Evolutionary conservation across 2,329 filamentous ascomycete species (phyloP).

Genomic region (Sarocladium brachiariae): DNA sequence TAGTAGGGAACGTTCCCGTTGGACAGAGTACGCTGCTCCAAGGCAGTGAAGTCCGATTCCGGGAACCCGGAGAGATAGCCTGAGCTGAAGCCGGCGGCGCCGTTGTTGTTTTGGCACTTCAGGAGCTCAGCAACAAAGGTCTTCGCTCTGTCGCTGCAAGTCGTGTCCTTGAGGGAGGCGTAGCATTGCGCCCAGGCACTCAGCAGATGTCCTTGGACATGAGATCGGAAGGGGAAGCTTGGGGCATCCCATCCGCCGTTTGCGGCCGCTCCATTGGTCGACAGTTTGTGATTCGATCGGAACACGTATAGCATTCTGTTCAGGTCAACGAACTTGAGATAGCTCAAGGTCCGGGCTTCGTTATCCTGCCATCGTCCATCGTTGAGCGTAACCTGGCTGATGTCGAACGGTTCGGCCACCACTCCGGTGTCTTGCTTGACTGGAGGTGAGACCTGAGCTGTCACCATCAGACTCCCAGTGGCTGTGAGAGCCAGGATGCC

Average conservation of each 20-base stretch:
- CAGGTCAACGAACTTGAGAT: conserved; percentile 37
- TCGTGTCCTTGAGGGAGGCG: conserved; percentile 32
- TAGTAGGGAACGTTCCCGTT: conserved; percentile 49
- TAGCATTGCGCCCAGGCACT: conserved; percentile 44
- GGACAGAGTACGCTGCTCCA: conserved; percentile 23
- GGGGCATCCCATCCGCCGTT: conserved; percentile 49
- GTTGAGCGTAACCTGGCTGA: conserved; percentile 9
- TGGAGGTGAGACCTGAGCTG: conserved; percentile 1
- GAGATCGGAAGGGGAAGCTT: conserved; percentile 44
- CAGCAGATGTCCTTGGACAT: conserved; percentile 44
- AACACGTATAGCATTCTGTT: conserved; percentile 43
- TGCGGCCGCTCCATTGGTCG: conserved; percentile 35
- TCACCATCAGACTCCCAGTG: background rate
- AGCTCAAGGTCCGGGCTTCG: conserved; percentile 38
- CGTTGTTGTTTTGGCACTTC: conserved; percentile 45
- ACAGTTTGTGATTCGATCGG: conserved; percentile 36
- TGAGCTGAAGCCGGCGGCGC: conserved; percentile 31
- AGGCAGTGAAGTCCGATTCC: conserved; percentile 37
- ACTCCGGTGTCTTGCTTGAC: conserved; percentile 5
- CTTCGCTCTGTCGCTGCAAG: conserved; percentile 37
- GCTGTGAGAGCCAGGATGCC: background rate
- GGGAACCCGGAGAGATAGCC: conserved; percentile 47
- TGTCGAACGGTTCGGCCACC: conserved; percentile 8
- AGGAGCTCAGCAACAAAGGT: conserved; percentile 39
- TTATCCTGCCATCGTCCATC: conserved; percentile 11